Evolutionary conservation across 768 basidiomycete species (phyloP), one percentile per base, ranked within the genome.

Genomic region (Boletus patriciae): DNA sequence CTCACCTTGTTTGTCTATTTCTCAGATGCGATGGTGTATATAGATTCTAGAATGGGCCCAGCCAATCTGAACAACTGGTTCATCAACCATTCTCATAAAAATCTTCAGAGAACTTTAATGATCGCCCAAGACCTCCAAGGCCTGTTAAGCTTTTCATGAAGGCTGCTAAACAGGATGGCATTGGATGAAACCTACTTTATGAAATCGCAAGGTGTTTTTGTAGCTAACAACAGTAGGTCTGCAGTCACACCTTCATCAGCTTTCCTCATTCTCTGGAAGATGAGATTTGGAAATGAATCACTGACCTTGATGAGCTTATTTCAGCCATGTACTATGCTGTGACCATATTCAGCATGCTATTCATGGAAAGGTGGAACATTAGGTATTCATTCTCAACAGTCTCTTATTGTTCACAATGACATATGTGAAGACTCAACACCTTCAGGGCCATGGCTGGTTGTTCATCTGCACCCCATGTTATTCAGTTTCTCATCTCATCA

Each of bases 351-450:
- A 52, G 5, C 59, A 57, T 7, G 31, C 53, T 8, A 46, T 65
- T 12, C 23, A 52, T 12, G 55, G 61, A 0, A 3, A 37, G 3
- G 57, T 50, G 0, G 37, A 44, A 0, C 42, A 49, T 3, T 53
- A 61, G 4, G 21, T 67, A 0, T 66, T 57, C 19, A 40, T 64
- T 6, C 55, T 66, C 6, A 66, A 67, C 4, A 59, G 66, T 3
- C 27, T 50, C 0, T 23, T 66, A 6, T 36, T 48, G 0, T 53
- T 67, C 12, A 46, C 43, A 0, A 66, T 53, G 0, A 53, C 43
- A 1, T 67, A 67, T 34, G 48, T 54, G 0, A 67, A 67, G 25
- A 62, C 58, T 2, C 56, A 56, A 9, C 38, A 47, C 16, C 13
- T 41, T 12, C 50, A 57, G 18, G 56, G 63, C 13, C 52, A 57